Base-by-base conservation (phyloP, 768 basidiomycete species). In the Lentinula raphanica region DNA sequence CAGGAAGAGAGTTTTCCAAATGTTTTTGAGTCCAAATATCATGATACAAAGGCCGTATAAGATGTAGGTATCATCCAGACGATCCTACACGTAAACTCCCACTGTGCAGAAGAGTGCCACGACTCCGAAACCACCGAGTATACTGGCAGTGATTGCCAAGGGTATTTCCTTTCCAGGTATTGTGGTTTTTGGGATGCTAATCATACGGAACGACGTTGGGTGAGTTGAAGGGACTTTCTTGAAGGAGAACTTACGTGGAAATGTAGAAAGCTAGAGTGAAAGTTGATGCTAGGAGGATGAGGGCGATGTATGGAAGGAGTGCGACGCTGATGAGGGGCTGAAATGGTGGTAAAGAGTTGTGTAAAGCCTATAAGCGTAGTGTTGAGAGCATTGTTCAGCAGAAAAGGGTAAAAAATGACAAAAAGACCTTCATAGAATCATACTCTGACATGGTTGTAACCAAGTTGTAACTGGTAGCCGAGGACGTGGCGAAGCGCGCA, bases 231-330 rank as follows among this genome's bases (percentile, higher is more conserved):
- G n/a, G 44, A 55, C 49, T 29, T 54, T 28, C 17, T 3, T 32
- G 54, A 53, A 44, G 44, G 54, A 60, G 13, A 5, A 79, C 85
- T 60, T 68, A 90, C 86, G 85, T 96, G 60, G 94, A 87, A 72
- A 92, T 92, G 76, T 94, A 93, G 78, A 96, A 96, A 0, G 88
- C 82, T 40, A 95, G 83, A n/a, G 67, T 82, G 67, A 97, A 95
- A 1, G 93, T 93, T 17, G 83, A 73, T 1, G 82, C 67, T 44
- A 96, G 80, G 60, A 90, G 82, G 61, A 87, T 56, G 65, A 90
- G 81, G 8, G 94, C 89, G 64, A 94, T 74, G 67, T 79, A 84
- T 2, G 92, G 90, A 31, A 97, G 78, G 21, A 88, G 67, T 1
- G 72, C 68, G 28, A 86, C 82, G n/a, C 90, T 76, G 54, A 95